Evolutionary conservation across 148 eudicot species (phyloP), one percentile per base, ranked within the genome.

Genomic region (Persicaria tinctoria): DNA sequence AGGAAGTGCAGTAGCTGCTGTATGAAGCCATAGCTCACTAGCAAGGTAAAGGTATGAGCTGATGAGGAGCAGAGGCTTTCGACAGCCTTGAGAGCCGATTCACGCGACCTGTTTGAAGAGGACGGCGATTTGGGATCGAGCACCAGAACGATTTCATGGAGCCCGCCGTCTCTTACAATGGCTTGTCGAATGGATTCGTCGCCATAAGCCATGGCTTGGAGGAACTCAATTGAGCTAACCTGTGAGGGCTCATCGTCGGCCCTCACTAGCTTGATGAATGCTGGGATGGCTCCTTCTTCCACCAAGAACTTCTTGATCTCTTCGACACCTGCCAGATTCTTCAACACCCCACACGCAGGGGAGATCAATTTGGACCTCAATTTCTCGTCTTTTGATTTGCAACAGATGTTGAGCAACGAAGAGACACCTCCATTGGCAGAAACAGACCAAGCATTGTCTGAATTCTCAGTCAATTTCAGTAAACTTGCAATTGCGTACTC

Each of bases 371-470:
- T 82, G 38, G 47, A 14, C 46, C 77, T 77, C 69, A 69, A 74
- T 17, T 74, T 70, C 66, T 63, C 53, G 3, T 50, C 45, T 8
- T 83, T 80, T 23, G 63, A 73, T 48, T 75, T 76, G 8, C 49
- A n/a, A 20, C 96, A 87, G 0, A 92, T 72, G 70, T 83, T 82
- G 72, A 95, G 57, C 71, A 95, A 78, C 0, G 79, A 80, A 44
- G 85, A 84, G 3, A 90, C 97, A 9, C 98, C 98, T 1, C 97
- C 96, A 69, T 95, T 96, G 75, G 98, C 96, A 0, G 96, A 92
- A 73, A 95, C 71, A 2, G 93, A 86, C 98, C 98, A 95, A 14
- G 85, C 93, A 77, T 95, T 95, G 6, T 90, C 91, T 0, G 91
- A 87, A 77, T 95, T 95, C 79, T 82, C 84, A 0, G 98, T 95